A percentile compares a stretch with the other conserved stretches of the same genome.
phyloP scores from a whole-genome alignment of 2,329 filamentous ascomycete species.

The Monosporascus sp. region DNA sequence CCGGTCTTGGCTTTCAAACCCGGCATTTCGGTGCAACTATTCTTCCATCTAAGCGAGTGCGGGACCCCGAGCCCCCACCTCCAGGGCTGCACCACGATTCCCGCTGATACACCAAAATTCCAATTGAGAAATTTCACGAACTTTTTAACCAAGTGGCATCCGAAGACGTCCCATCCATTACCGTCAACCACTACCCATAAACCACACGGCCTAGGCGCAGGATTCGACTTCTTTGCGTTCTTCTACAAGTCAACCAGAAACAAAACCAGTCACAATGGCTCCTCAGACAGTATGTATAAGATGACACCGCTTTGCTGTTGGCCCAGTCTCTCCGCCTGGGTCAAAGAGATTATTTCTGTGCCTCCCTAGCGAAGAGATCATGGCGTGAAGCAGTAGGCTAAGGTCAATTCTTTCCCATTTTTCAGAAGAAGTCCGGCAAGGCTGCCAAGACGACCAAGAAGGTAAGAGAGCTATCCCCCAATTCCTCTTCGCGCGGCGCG shows the following conservation, averaged over 20 bases:
- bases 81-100: not conserved
- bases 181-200: conserved; percentile 15
- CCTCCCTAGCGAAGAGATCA: conserved; percentile 32
- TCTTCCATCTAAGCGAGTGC: not conserved
- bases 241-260: conserved; percentile 25
- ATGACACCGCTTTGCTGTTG: conserved; percentile 90
- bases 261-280: conserved; percentile 62
- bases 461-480: conserved; percentile 41
- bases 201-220: conserved; percentile 29
- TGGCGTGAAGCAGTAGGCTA: conserved; percentile 92
- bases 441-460: conserved; percentile 76
- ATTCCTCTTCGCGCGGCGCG: not conserved
- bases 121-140: not conserved
- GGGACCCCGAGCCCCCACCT: conserved; percentile 8
- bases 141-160: not conserved
- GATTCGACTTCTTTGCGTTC: conserved; percentile 66
- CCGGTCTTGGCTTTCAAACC: too few relatives aligned
- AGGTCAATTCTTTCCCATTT: conserved; percentile 53
- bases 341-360: not conserved
- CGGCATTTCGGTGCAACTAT: not conserved
- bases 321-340: conserved; percentile 43
- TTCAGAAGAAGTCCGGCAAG: conserved; percentile 64
- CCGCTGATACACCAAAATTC: conserved; percentile 27
- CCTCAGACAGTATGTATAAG: conserved; percentile 76
- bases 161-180: not conserved